Evolutionary conservation across 805 yeast genomes (phyloP).

Genomic region (Aciculoconidium aculeatum): DNA sequence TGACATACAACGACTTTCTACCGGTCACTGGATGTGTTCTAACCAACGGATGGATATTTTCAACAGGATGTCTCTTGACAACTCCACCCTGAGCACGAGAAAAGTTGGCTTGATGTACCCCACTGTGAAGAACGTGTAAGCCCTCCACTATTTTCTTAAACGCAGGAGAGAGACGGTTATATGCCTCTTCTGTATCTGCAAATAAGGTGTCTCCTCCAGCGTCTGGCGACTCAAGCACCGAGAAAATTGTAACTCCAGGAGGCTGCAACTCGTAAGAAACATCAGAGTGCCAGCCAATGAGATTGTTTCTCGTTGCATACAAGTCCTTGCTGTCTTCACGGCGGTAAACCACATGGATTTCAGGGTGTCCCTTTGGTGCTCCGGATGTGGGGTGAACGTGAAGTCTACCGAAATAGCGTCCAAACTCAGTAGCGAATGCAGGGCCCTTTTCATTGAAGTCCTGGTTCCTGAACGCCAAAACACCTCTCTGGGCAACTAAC

Average conservation of each 20-base stretch:
- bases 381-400: slow-evolving; percentile 29
- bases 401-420: slow-evolving; percentile 30
- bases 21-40: slow-evolving; percentile 37
- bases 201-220: slow-evolving; percentile 34
- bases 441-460: slow-evolving; percentile 21
- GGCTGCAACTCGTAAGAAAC: slow-evolving; percentile 38
- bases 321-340: slow-evolving; percentile 11
- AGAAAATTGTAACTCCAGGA: slow-evolving; percentile 33
- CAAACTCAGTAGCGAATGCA: slow-evolving; percentile 24
- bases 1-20: slow-evolving; percentile 30
- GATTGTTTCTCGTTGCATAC: slow-evolving; percentile 18
- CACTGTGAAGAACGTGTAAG: slow-evolving; percentile 31
- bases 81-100: slow-evolving; percentile 21
- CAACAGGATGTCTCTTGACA: slow-evolving; percentile 31
- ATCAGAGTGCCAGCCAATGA: slow-evolving; percentile 32
- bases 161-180: slow-evolving; percentile 32
- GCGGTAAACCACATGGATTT: slow-evolving; percentile 24
- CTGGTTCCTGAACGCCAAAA: slow-evolving; percentile 15
- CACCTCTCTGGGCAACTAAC: slow-evolving; percentile 15
- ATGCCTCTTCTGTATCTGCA: slow-evolving; percentile 35
- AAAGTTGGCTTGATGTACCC: slow-evolving; percentile 29
- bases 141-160: slow-evolving; percentile 30
- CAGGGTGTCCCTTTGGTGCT: slow-evolving; percentile 26
- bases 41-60: slow-evolving; percentile 33
- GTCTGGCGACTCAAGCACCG: slow-evolving; percentile 31